Conservation (phyloP, 202 grass and related monocot species). For the Panicum virgatum region DNA sequence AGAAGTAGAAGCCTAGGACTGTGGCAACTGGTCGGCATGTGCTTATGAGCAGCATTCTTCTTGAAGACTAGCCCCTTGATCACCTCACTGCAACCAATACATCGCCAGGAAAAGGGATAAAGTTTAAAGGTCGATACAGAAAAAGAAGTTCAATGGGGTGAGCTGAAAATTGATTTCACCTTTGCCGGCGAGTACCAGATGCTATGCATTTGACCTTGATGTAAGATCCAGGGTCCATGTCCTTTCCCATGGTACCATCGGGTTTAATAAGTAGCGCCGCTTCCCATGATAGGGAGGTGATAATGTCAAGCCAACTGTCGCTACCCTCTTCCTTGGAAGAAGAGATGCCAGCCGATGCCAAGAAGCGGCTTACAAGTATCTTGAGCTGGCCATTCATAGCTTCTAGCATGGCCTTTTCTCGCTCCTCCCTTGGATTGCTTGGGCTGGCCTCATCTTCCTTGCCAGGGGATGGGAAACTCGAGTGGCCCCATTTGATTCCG, state of each 20-base stretch:
- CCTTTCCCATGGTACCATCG: conserved; percentile 80
- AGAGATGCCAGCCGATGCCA: conserved; percentile 69
- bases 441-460: conserved; percentile 42
- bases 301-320: conserved; percentile 78
- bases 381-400: conserved; percentile 97
- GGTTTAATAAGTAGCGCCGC: conserved; percentile 84
- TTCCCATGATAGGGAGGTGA: conserved; percentile 88
- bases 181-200: conserved; percentile 73
- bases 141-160: background rate
- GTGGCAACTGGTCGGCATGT: conserved; percentile 75
- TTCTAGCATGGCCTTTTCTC: conserved; percentile 83
- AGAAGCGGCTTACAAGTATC: conserved; percentile 84
- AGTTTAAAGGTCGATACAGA: conserved; percentile 22
- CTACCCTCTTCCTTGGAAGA: conserved; percentile 46
- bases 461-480: conserved; percentile 50
- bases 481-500: conserved; percentile 60
- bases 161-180: conserved; percentile 45
- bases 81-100: conserved; percentile 69
- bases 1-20: conserved; percentile 92
- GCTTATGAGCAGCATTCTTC: conserved; percentile 97
- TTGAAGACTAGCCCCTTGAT: conserved; percentile 96
- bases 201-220: conserved; percentile 97
- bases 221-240: conserved; percentile 95
- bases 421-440: conserved; percentile 53
- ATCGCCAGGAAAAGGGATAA: conserved; percentile 24